Evolutionary conservation across 2,329 filamentous ascomycete species (phyloP).

Genomic region (Ophiocordyceps unilateralis): DNA sequence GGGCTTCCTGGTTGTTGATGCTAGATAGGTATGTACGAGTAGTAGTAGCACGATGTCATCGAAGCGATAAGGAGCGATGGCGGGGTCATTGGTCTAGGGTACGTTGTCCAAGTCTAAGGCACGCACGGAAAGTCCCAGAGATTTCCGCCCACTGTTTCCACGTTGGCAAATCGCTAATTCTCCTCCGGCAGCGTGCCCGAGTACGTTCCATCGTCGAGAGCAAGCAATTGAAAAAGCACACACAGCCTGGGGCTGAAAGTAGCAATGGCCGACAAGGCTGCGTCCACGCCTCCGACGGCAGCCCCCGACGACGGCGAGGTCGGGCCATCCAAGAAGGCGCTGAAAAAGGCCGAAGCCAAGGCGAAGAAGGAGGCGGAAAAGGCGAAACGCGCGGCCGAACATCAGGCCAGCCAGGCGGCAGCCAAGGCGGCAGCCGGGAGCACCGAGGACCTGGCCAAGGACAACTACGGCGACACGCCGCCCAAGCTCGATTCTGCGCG

Average conservation of each 20-base stretch:
- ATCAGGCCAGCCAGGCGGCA: constrained; percentile 53
- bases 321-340: constrained; percentile 40
- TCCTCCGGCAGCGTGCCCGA: no score
- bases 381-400: constrained; percentile 53
- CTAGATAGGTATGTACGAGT: no score
- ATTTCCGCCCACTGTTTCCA: no score
- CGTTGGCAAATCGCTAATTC: no score
- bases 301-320: constrained; percentile 1
- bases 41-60: no score
- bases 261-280: constrained; percentile 3
- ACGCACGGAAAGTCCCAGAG: no score
- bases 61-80: no score
- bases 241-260: not conserved
- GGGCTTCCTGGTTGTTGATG: no score
- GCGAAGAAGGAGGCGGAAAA: constrained; percentile 80
- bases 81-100: no score
- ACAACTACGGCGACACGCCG: constrained; percentile 63
- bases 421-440: constrained; percentile 48
- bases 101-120: no score
- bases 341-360: constrained; percentile 73
- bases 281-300: not conserved
- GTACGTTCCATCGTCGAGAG: no score
- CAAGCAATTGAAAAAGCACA: not conserved
- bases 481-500: constrained; percentile 37
- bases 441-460: constrained; percentile 50